These are phyloP conservation scores for Vitis vinifera DNA, from an alignment of 164 flowering plant species.

Conservation along the genomic window ASM3070453v1 NC_081815.1:19636501-19637000, in stretches of 20 bases:
- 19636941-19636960: conserved; percentile 92
- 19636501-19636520: too few species aligned
- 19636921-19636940: conserved; percentile 91
- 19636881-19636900: conserved; percentile 31
- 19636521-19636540: too few species aligned
- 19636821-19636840: conserved; percentile 16
- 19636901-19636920: conserved; percentile 31
- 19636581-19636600: too few species aligned
- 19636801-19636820: conserved; percentile 38
- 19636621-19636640: too few species aligned
- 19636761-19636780: background rate
- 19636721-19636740: background rate
- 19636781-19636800: conserved; percentile 24
- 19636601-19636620: too few species aligned
- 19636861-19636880: conserved; percentile 50
- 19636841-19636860: conserved; percentile 36
- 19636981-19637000: too few species aligned
- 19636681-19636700: conserved; percentile 1
- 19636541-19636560: background rate
- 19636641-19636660: conserved; percentile 47
- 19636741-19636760: too few species aligned
- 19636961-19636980: background rate
- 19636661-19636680: conserved; percentile 10
- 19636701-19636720: background rate
- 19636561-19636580: background rate